Conservation (phyloP, 176 grass and related monocot genomes). For the Pontederia crassipes region DNA sequence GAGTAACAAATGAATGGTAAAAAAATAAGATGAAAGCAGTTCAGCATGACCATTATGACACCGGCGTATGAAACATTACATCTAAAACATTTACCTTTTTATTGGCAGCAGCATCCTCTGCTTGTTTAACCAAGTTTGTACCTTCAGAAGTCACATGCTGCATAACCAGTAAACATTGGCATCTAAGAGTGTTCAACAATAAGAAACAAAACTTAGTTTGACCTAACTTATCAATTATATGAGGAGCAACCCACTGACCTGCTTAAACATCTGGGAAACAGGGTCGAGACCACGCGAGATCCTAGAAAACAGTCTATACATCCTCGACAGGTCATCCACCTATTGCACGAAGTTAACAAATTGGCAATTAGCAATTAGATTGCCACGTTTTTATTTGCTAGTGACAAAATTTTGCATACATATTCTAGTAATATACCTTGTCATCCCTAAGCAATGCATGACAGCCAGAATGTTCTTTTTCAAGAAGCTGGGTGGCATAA, state of each 20-base stretch:
- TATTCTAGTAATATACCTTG: slow-evolving; percentile 35
- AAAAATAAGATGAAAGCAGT: no score
- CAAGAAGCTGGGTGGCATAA: slow-evolving; percentile 80
- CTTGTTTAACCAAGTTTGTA: slow-evolving; percentile 16
- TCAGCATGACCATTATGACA: no score
- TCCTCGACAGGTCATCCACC: slow-evolving; percentile 18
- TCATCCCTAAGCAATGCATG: slow-evolving; percentile 87
- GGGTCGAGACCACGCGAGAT: slow-evolving; percentile 8
- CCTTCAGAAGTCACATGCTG: slow-evolving; percentile 17
- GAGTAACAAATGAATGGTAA: no score
- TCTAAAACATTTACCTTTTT: slow-evolving; percentile 2
- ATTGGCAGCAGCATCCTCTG: slow-evolving; percentile 10
- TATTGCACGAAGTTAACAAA: neutral
- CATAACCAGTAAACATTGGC: neutral
- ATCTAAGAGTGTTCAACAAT: no score
- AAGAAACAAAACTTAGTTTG: neutral
- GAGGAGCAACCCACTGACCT: slow-evolving; percentile 4
- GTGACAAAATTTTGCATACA: neutral
- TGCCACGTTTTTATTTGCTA: neutral
- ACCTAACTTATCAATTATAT: neutral
- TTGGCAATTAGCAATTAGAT: neutral
- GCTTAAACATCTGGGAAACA: slow-evolving; percentile 20
- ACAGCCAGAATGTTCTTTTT: slow-evolving; percentile 95
- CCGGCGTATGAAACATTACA: no score
- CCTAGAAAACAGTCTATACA: slow-evolving; percentile 24